phyloP scores from a whole-genome alignment of 305 asterid species.

The Lippia alba region DNA sequence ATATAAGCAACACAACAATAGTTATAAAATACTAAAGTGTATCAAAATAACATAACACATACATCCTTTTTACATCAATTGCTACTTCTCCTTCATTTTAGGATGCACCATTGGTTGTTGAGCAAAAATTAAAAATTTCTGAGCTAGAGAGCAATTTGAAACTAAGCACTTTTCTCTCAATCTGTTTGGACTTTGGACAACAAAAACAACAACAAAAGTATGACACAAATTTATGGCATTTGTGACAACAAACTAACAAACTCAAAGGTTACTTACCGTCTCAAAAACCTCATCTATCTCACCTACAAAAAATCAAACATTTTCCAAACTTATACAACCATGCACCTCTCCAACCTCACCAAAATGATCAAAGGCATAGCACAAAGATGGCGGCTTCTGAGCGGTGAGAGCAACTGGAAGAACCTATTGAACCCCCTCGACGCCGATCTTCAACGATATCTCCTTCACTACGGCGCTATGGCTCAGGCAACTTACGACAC shows the following conservation, averaged over 20 bases:
- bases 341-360: no score
- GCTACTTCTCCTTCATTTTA: no score
- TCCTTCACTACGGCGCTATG: conserved; percentile 40
- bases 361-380: conserved; percentile 30
- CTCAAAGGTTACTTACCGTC: conserved; percentile 21
- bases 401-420: conserved; percentile 44
- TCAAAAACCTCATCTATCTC: conserved; percentile 3
- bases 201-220: background rate
- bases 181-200: background rate
- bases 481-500: conserved; percentile 44
- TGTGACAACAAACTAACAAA: conserved; percentile 25
- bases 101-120: no score
- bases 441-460: conserved; percentile 36
- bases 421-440: conserved; percentile 43
- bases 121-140: no score
- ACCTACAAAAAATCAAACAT: background rate
- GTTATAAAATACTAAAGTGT: no score
- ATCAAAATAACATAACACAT: no score
- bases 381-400: conserved; percentile 39
- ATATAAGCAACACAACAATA: no score
- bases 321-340: no score
- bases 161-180: no score
- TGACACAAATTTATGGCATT: conserved; percentile 6
- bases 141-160: no score
- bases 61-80: no score